A percentile compares a stretch with the other conserved stretches of the same genome.
phyloP scores from a whole-genome alignment of 2,329 filamentous ascomycete species.

The Chaetomium sp. region DNA sequence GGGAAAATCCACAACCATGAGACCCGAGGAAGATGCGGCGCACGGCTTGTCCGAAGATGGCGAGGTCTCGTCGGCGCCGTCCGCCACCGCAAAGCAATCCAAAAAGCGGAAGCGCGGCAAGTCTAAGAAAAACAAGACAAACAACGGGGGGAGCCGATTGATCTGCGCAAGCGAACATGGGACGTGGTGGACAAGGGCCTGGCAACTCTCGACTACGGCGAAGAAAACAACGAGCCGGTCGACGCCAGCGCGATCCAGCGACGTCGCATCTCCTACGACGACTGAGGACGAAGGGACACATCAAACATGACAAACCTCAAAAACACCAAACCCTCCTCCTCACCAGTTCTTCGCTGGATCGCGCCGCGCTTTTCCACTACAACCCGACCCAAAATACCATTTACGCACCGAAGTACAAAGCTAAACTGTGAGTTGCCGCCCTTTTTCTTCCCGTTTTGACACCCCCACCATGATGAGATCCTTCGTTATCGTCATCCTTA shows the following conservation, averaged over 20 bases:
- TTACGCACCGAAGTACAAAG: neutral
- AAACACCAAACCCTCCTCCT: neutral
- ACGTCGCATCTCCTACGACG: slow-evolving; percentile 52
- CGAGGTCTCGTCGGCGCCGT: slow-evolving; percentile 33
- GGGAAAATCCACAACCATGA: slow-evolving; percentile 37
- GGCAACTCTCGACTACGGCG: slow-evolving; percentile 62
- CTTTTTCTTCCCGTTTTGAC: neutral
- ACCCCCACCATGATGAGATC: slow-evolving; percentile 74
- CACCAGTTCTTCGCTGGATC: neutral
- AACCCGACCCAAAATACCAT: neutral
- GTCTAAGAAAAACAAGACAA: slow-evolving; percentile 44
- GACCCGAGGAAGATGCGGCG: slow-evolving; percentile 17
- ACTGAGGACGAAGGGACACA: slow-evolving; percentile 35
- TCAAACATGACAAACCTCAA: neutral
- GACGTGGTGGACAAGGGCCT: slow-evolving; percentile 65
- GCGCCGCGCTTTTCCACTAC: slow-evolving; percentile 5
- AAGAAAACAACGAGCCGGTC: slow-evolving; percentile 39
- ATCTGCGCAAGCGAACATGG: slow-evolving; percentile 68
- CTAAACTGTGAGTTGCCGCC: slow-evolving; percentile 26
- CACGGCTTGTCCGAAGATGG: slow-evolving; percentile 33
- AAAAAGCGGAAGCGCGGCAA: slow-evolving; percentile 37
- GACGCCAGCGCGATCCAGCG: slow-evolving; percentile 43
- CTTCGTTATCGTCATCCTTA: slow-evolving; percentile 94
- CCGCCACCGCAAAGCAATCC: slow-evolving; percentile 32
- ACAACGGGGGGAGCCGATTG: slow-evolving; percentile 47